These are phyloP conservation scores for Sclerospora graminicola DNA, from an alignment of 352 stramenopile species.

Conservation along the genomic window DNA sequence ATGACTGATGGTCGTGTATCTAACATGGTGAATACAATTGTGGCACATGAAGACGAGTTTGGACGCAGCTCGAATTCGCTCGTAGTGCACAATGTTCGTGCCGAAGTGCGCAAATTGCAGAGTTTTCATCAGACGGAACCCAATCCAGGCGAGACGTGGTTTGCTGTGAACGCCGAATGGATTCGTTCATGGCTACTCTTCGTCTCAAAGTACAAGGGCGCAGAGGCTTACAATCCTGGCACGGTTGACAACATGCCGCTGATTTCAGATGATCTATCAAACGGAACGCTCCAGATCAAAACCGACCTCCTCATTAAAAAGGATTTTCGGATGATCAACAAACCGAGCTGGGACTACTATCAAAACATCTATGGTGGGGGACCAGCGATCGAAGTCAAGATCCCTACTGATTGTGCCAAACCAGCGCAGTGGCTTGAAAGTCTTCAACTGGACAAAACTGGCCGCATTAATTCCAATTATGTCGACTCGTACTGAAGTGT, in stretches of 20 bases:
- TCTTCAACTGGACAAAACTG: slow-evolving; percentile 40
- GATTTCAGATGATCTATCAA: slow-evolving; percentile 50
- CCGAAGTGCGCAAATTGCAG: slow-evolving; percentile 54
- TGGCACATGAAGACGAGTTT: slow-evolving; percentile 70
- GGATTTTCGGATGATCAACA: slow-evolving; percentile 76
- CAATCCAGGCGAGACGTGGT: slow-evolving; percentile 51
- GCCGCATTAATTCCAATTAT: slow-evolving; percentile 56
- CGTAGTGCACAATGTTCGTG: slow-evolving; percentile 40
- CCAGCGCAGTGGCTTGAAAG: slow-evolving; percentile 38
- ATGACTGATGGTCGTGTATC: slow-evolving; percentile 41
- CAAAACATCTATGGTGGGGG: slow-evolving; percentile 57
- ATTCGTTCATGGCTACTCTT: slow-evolving; percentile 65
- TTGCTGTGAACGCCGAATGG: slow-evolving; percentile 49
- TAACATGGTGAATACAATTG: slow-evolving; percentile 31
- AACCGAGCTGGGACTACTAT: slow-evolving; percentile 69
- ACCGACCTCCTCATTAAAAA: slow-evolving; percentile 46
- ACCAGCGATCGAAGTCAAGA: slow-evolving; percentile 55
- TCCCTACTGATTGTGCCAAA: slow-evolving; percentile 42
- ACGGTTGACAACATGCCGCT: slow-evolving; percentile 67
- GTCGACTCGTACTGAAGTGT: slow-evolving; percentile 32
- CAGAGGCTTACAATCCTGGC: slow-evolving; percentile 41
- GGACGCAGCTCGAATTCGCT: slow-evolving; percentile 27
- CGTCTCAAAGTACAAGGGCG: slow-evolving; percentile 61
- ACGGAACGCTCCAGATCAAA: slow-evolving; percentile 65
- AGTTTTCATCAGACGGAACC: slow-evolving; percentile 56